Evolutionary conservation across 345 rosid species (phyloP).

Genomic region (Salix dunnii): DNA sequence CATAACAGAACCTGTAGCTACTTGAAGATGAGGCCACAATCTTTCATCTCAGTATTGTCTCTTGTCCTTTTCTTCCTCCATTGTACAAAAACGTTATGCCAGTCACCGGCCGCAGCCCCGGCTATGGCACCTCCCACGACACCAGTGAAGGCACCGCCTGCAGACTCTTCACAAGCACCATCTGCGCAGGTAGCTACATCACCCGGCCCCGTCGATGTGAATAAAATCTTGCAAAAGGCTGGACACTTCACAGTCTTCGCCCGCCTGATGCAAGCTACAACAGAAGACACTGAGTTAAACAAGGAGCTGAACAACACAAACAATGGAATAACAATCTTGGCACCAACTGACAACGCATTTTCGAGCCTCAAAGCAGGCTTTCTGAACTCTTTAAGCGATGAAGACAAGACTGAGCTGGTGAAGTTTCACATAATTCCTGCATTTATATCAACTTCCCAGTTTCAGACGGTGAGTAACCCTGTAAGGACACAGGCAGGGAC

Average conservation of each 20-base stretch:
- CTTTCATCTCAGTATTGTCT: not conserved
- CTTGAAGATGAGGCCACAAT: not conserved
- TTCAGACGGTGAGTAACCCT: slow-evolving; percentile 47
- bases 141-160: slow-evolving; percentile 21
- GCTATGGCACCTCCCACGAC: slow-evolving; percentile 9
- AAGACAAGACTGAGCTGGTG: slow-evolving; percentile 37
- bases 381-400: slow-evolving; percentile 17
- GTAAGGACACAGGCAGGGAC: slow-evolving; percentile 40
- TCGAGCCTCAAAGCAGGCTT: slow-evolving; percentile 24
- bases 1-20: not conserved
- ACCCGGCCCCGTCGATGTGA: slow-evolving; percentile 18
- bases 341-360: slow-evolving; percentile 25
- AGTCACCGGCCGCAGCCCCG: slow-evolving; percentile 1
- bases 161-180: slow-evolving; percentile 6
- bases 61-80: slow-evolving; percentile 17
- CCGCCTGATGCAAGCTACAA: slow-evolving; percentile 22
- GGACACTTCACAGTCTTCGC: slow-evolving; percentile 22
- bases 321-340: slow-evolving; percentile 31
- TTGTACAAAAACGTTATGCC: not conserved
- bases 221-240: slow-evolving; percentile 21
- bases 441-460: slow-evolving; percentile 32
- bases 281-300: slow-evolving; percentile 10
- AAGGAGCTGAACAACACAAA: slow-evolving; percentile 23
- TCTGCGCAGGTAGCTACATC: slow-evolving; percentile 7
- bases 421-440: slow-evolving; percentile 41